These are phyloP conservation scores for Xylaria sp. DNA, from an alignment of 2,329 filamentous ascomycete species.

Conservation along the genomic window DNA sequence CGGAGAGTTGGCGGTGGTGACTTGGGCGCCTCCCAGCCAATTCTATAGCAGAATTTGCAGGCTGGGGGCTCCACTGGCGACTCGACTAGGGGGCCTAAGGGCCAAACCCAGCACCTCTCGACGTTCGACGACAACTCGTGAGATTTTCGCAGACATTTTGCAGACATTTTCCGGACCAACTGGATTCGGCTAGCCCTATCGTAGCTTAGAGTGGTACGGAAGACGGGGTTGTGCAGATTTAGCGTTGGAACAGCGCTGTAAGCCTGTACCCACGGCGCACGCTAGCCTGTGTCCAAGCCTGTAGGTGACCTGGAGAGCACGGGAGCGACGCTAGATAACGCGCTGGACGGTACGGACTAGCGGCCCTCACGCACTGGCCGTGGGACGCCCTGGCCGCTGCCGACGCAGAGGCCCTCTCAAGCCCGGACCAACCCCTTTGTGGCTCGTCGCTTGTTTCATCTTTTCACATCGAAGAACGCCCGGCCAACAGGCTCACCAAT, in stretches of 20 bases:
- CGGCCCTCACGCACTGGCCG: too few species aligned
- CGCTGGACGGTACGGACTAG: too few species aligned
- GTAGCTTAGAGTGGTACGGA: too few species aligned
- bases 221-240: too few species aligned
- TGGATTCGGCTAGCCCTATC: too few species aligned
- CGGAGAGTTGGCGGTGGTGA: slow-evolving; percentile 8
- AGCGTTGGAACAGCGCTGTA: too few species aligned
- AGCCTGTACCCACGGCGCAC: too few species aligned
- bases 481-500: slow-evolving; percentile 27
- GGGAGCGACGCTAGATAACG: too few species aligned
- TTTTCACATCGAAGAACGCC: slow-evolving; percentile 16
- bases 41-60: neutral
- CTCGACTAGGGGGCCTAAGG: neutral
- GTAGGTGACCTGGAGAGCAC: neutral
- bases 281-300: neutral
- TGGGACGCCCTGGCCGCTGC: neutral
- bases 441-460: slow-evolving; percentile 31
- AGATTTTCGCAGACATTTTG: neutral
- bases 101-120: too few species aligned
- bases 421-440: slow-evolving; percentile 14
- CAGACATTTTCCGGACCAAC: too few species aligned
- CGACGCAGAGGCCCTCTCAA: neutral
- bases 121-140: too few species aligned
- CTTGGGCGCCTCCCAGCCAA: slow-evolving; percentile 16
- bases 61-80: slow-evolving; percentile 3